Percentiles rank a stretch among this genome's conserved stretches.
Conservation (phyloP, 768 basidiomycete species). For the Podaxis mareebaensis region DNA sequence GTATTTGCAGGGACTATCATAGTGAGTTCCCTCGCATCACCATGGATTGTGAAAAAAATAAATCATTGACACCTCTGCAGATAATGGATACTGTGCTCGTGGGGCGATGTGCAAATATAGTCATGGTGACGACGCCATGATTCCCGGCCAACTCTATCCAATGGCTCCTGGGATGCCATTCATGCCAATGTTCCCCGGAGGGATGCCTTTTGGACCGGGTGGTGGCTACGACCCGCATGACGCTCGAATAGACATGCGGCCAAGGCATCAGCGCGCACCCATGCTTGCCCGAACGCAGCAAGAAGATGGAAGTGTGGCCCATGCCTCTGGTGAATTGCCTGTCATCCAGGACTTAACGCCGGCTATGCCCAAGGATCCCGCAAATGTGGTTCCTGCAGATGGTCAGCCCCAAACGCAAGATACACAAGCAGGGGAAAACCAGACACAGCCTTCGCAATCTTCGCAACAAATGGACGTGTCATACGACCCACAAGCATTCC, state of each 20-base stretch:
- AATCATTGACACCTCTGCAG: conserved; percentile 38
- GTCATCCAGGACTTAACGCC: conserved; percentile 86
- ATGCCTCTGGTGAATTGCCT: conserved; percentile 70
- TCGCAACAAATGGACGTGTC: conserved; percentile 9
- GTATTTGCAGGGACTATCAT: conserved; percentile 90
- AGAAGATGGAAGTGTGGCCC: conserved; percentile 47
- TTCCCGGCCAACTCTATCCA: conserved; percentile 69
- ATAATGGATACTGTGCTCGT: conserved; percentile 88
- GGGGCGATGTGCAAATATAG: conserved; percentile 90
- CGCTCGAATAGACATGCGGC: conserved; percentile 77
- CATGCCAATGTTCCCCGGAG: conserved; percentile 68
- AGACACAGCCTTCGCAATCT: conserved; percentile 4
- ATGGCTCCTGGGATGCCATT: conserved; percentile 62
- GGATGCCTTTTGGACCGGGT: conserved; percentile 55
- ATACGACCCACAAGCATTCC: conserved; percentile 5
- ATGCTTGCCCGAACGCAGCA: conserved; percentile 55
- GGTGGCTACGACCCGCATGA: conserved; percentile 75
- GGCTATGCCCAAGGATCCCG: conserved; percentile 33
- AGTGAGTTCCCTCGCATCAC: conserved; percentile 53
- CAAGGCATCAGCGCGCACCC: conserved; percentile 53
- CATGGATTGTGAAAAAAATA: neutral
- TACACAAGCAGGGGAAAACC: conserved; percentile 17
- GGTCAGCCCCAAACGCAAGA: conserved; percentile 27
- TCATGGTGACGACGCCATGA: conserved; percentile 86
- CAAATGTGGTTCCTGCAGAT: conserved; percentile 24